Evolutionary conservation across 73 alveolate species (phyloP).

Genomic region (Symbiodinium natans): DNA sequence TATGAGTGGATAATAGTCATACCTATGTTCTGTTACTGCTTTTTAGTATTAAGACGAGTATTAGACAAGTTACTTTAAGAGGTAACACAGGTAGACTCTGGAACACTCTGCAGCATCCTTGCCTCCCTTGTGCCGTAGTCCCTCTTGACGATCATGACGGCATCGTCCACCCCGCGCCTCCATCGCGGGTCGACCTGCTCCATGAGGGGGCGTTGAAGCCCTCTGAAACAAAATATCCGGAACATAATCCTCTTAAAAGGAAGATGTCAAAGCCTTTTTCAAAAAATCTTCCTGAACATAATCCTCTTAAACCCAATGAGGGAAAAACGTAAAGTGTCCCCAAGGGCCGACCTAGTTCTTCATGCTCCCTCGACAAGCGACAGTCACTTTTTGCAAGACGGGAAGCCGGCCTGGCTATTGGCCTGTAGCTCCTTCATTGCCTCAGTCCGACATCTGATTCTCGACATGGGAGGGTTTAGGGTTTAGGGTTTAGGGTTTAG

Average conservation of each 20-base stretch:
- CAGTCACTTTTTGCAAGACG: too few relatives aligned
- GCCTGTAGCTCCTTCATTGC: conserved; percentile 88
- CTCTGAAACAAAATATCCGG: too few relatives aligned
- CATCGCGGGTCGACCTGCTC: conserved; percentile 71
- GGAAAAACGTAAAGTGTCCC: too few relatives aligned
- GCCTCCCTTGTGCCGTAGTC: conserved; percentile 75
- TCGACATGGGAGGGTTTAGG: neutral
- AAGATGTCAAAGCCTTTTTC: neutral
- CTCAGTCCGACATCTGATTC: neutral
- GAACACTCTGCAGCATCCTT: too few relatives aligned
- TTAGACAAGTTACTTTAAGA: neutral
- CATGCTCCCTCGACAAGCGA: neutral
- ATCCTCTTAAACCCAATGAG: too few relatives aligned
- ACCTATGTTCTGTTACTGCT: too few relatives aligned
- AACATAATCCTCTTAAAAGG: too few relatives aligned
- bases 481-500: too few relatives aligned
- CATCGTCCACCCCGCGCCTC: conserved; percentile 54
- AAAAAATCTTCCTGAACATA: too few relatives aligned
- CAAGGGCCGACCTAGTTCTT: too few relatives aligned
- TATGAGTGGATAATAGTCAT: too few relatives aligned
- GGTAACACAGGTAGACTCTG: neutral
- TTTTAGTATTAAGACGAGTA: neutral
- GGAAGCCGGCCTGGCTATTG: conserved; percentile 72
- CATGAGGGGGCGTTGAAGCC: neutral
- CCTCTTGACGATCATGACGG: conserved; percentile 66